Evolutionary conservation across 1,284 basidiomycete species (phyloP).

Genomic region (Lentinus polychrous): DNA sequence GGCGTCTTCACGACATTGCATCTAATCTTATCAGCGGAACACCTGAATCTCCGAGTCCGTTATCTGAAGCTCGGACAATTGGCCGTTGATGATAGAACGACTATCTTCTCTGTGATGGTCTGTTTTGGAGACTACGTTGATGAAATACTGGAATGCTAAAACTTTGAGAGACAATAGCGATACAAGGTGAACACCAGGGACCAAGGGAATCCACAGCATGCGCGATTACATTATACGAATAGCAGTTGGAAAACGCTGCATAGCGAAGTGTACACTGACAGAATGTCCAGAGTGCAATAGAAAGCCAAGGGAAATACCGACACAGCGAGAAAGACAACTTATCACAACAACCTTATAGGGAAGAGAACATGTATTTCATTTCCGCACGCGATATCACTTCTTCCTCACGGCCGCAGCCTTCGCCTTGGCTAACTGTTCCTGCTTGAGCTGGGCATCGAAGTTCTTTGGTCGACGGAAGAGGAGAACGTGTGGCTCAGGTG

Average conservation of each 20-base stretch:
- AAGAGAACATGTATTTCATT: not conserved
- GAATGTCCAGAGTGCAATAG: not conserved
- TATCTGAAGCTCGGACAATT: too few relatives aligned
- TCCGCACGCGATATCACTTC: conserved; percentile 17
- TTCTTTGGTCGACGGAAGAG: conserved; percentile 72
- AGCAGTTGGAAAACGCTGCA: not conserved
- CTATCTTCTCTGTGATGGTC: too few relatives aligned
- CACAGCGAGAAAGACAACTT: not conserved
- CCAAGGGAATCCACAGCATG: too few relatives aligned
- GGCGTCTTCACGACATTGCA: too few relatives aligned
- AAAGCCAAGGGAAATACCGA: not conserved
- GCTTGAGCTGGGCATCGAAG: conserved; percentile 33
- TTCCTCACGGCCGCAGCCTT: conserved; percentile 21
- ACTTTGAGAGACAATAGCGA: too few relatives aligned
- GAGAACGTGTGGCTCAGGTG: conserved; percentile 82
- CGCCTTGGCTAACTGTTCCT: conserved; percentile 15
- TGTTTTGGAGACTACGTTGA: too few relatives aligned
- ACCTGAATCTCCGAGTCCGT: too few relatives aligned
- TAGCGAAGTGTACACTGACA: not conserved
- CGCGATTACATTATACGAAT: not conserved
- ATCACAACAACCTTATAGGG: not conserved
- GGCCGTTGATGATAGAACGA: too few relatives aligned
- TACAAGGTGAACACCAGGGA: too few relatives aligned
- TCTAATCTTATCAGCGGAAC: too few relatives aligned
- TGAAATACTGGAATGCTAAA: too few relatives aligned